Evolutionary conservation across 2,329 filamentous ascomycete genomes (phyloP).

Genomic region (Pseudogymnoascus sp.): DNA sequence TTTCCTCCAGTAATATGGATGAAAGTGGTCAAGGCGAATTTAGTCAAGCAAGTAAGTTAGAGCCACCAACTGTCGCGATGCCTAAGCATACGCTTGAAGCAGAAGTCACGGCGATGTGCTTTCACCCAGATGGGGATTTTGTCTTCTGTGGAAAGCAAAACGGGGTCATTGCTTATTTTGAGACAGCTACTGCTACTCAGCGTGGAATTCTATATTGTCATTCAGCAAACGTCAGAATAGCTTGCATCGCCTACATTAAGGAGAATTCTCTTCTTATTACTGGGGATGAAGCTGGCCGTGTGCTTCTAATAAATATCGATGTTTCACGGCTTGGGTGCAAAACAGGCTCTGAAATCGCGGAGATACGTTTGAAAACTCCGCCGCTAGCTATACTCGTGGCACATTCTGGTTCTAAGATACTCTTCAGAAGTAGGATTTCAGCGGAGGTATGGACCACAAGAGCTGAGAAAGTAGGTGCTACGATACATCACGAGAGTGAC

Average conservation of each 20-base stretch:
- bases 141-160: conserved; percentile 25
- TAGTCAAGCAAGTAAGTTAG: conserved; percentile 5
- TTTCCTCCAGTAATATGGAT: conserved; percentile 24
- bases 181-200: conserved; percentile 17
- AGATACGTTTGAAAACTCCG: background rate
- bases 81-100: conserved; percentile 14
- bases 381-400: background rate
- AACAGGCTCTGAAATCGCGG: background rate
- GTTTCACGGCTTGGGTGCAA: background rate
- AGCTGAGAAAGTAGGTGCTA: background rate
- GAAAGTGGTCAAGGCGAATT: conserved; percentile 18
- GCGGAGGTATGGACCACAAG: background rate
- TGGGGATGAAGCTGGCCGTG: conserved; percentile 24
- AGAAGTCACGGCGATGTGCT: conserved; percentile 22
- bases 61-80: conserved; percentile 13
- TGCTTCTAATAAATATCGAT: conserved; percentile 21
- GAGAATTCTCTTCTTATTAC: conserved; percentile 22
- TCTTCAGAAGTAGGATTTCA: background rate
- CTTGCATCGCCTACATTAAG: conserved; percentile 19
- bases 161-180: conserved; percentile 24
- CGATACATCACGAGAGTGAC: background rate
- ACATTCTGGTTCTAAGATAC: background rate
- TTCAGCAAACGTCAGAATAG: conserved; percentile 18
- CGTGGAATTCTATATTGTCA: conserved; percentile 22
- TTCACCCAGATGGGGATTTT: conserved; percentile 15